Conservation (phyloP, 305 asterid species). For the Petunia hybrid region DNA sequence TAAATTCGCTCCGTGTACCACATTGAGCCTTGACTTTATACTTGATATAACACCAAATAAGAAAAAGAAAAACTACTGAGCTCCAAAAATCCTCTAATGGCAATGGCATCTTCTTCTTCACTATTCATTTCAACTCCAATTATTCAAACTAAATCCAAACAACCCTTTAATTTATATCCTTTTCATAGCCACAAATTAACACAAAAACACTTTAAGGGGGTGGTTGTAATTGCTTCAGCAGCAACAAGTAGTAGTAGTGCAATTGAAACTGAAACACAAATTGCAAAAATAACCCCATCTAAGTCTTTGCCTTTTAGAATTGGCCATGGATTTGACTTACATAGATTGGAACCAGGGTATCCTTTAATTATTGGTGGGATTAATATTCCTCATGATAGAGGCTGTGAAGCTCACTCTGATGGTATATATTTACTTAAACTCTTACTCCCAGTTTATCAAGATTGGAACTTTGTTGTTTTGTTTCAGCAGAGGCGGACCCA, state of each 20-base stretch:
- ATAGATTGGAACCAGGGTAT: constrained; percentile 89
- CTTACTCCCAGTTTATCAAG: background rate
- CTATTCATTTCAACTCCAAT: constrained; percentile 44
- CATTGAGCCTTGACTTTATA: background rate
- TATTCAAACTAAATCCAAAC: constrained; percentile 39
- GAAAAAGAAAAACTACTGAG: background rate
- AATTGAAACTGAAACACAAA: constrained; percentile 49
- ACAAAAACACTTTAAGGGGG: constrained; percentile 33
- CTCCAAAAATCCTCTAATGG: constrained; percentile 44
- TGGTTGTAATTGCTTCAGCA: constrained; percentile 38
- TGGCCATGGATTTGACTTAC: constrained; percentile 96
- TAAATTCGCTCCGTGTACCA: no score
- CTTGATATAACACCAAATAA: background rate
- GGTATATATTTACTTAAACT: constrained; percentile 48
- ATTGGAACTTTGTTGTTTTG: background rate
- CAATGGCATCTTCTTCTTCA: constrained; percentile 68
- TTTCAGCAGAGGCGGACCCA: background rate
- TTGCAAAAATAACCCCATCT: constrained; percentile 38
- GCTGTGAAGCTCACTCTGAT: constrained; percentile 98
- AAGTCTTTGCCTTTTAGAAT: constrained; percentile 82
- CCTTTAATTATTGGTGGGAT: constrained; percentile 94
- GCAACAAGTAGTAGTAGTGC: constrained; percentile 30
- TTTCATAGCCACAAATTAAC: background rate
- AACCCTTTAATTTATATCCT: background rate
- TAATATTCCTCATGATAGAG: constrained; percentile 83